A percentile compares a stretch with the other conserved stretches of the same genome.
Evolutionary conservation across 208 protist species (phyloP).

Genomic region (Trypanosoma melophagium): DNA sequence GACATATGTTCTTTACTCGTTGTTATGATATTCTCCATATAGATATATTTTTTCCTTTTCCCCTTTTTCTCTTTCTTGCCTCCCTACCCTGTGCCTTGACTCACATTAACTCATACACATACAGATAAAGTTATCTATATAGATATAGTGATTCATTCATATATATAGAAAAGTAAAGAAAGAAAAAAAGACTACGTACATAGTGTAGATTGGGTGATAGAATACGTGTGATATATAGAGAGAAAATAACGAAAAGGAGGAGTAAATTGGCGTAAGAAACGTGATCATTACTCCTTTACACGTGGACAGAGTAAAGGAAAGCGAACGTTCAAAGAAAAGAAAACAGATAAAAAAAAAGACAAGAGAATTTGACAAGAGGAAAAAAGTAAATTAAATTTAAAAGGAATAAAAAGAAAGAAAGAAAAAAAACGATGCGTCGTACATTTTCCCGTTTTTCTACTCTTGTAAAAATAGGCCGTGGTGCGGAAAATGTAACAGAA

Average conservation of each 20-base stretch:
- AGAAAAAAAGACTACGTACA: no score
- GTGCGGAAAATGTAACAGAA: slow-evolving; percentile 75
- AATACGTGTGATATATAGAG: no score
- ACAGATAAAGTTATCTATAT: slow-evolving; percentile 8
- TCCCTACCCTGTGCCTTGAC: background rate
- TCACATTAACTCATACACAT: no score
- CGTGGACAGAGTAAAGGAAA: background rate
- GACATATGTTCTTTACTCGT: background rate
- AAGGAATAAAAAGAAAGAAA: background rate
- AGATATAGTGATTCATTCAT: background rate
- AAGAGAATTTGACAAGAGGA: background rate
- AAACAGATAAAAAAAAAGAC: background rate
- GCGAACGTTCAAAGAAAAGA: no score
- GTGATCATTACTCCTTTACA: background rate
- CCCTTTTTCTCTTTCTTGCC: slow-evolving; percentile 12
- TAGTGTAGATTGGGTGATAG: no score
- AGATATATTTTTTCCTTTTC: background rate
- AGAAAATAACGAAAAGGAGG: no score
- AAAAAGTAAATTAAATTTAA: background rate
- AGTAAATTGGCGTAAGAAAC: no score
- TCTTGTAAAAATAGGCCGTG: slow-evolving; percentile 80
- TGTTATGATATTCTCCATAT: background rate
- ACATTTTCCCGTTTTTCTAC: slow-evolving; percentile 48
- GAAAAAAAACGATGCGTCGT: slow-evolving; percentile 40
- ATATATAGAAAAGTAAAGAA: no score